phyloP scores from a whole-genome alignment of 208 protist species.

The Sergeia podlipaevii region DNA sequence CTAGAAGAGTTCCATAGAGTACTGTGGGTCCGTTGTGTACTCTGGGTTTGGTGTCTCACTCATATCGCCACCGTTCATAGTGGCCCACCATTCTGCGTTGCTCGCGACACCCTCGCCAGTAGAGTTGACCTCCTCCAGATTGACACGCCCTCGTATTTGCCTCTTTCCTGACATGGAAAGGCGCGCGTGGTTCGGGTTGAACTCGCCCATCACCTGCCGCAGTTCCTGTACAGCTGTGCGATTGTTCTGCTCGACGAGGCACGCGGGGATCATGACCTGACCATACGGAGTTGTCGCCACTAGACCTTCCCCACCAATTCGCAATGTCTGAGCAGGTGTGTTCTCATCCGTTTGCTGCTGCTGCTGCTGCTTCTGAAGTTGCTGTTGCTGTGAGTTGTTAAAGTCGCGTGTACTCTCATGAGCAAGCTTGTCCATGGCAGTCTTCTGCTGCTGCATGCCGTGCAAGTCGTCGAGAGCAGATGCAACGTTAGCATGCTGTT shows the following conservation, averaged over 20 bases:
- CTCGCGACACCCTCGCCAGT: slow-evolving; percentile 7
- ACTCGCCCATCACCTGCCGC: slow-evolving; percentile 74
- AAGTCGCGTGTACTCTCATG: too few species aligned
- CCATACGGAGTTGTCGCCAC: slow-evolving; percentile 65
- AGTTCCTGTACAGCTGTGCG: slow-evolving; percentile 84
- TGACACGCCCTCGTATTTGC: slow-evolving; percentile 22
- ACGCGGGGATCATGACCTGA: slow-evolving; percentile 74
- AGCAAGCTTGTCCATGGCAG: slow-evolving; percentile 1
- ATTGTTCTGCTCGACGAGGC: slow-evolving; percentile 87
- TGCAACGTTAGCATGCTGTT: too few species aligned
- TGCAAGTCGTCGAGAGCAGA: slow-evolving; percentile 20
- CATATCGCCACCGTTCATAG: too few species aligned
- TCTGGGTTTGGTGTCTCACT: slow-evolving; percentile 73
- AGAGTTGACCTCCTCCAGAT: slow-evolving; percentile 7
- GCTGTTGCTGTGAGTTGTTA: slow-evolving; percentile 53
- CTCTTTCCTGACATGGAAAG: slow-evolving; percentile 32
- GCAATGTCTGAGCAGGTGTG: neutral
- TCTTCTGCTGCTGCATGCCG: slow-evolving; percentile 30
- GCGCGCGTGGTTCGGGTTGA: slow-evolving; percentile 59
- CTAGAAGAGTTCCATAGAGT: slow-evolving; percentile 91
- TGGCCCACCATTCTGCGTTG: slow-evolving; percentile 78
- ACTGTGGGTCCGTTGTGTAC: slow-evolving; percentile 83
- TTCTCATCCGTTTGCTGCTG: slow-evolving; percentile 30
- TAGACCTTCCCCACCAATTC: slow-evolving; percentile 13
- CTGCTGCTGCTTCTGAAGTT: slow-evolving; percentile 37